phyloP scores from a whole-genome alignment of 441 rosid species.

The Erodium texanum region DNA sequence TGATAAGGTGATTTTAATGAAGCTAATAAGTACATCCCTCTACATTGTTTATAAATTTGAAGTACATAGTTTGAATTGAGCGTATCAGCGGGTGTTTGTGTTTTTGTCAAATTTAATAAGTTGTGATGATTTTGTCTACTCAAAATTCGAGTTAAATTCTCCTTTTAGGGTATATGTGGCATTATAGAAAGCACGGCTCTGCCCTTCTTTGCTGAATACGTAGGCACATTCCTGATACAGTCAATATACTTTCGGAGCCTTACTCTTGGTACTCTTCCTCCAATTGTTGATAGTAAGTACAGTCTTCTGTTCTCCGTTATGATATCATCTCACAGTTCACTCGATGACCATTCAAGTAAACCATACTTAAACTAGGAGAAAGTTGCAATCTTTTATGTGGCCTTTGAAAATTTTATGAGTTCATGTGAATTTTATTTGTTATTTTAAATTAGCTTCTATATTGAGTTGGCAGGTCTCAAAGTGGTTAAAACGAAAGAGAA shows the following conservation, averaged over 20 bases:
- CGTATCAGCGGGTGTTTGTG: too few species aligned
- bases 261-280: conserved; percentile 33
- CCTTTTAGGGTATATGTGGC: conserved; percentile 28
- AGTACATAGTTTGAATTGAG: background rate
- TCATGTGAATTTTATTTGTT: background rate
- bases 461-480: conserved; percentile 26
- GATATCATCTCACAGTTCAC: too few species aligned
- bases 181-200: conserved; percentile 20
- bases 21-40: background rate
- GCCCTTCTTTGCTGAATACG: conserved; percentile 24
- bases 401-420: too few species aligned
- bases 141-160: background rate
- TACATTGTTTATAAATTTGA: background rate
- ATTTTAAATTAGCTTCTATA: conserved; percentile 1
- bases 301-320: background rate
- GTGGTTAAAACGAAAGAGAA: conserved; percentile 30
- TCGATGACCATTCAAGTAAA: too few species aligned
- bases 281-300: conserved; percentile 22
- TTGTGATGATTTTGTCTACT: background rate
- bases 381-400: too few species aligned
- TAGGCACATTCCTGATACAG: conserved; percentile 21
- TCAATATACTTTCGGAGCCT: conserved; percentile 24
- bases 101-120: background rate
- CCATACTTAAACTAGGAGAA: too few species aligned
- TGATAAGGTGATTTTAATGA: conserved; percentile 23